phyloP scores from a whole-genome alignment of 108 stramenopile genomes.

The Asterionellopsis glacialis region DNA sequence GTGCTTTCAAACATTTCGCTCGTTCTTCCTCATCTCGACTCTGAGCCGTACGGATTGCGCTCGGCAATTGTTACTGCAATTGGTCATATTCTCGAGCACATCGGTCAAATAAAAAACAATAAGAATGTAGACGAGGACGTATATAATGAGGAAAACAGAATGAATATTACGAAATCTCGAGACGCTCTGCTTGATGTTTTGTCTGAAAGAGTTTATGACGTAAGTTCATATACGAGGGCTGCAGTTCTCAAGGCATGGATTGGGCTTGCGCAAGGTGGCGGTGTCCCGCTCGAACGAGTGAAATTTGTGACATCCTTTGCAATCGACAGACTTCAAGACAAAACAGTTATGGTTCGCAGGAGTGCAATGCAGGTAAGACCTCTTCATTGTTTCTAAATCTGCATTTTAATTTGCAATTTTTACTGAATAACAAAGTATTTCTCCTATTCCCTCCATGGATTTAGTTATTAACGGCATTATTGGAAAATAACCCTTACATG shows the following conservation, averaged over 20 bases:
- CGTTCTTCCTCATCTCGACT: constrained; percentile 68
- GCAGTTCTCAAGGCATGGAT: constrained; percentile 85
- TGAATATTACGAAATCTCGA: constrained; percentile 47
- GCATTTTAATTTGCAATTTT: neutral
- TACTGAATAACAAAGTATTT: neutral
- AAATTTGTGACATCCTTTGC: constrained; percentile 78
- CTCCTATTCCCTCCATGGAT: neutral
- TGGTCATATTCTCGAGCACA: constrained; percentile 55
- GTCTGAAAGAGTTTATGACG: constrained; percentile 66
- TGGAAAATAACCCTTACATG: constrained; percentile 95
- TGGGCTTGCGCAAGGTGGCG: constrained; percentile 49
- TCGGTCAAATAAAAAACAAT: constrained; percentile 14
- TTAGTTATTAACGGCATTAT: constrained; percentile 68
- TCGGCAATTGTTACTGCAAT: constrained; percentile 72
- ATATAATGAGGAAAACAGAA: constrained; percentile 17
- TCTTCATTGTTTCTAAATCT: neutral
- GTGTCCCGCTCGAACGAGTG: constrained; percentile 69
- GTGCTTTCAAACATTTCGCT: constrained; percentile 61
- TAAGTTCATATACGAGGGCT: constrained; percentile 75
- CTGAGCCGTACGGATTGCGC: constrained; percentile 71
- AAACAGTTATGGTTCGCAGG: constrained; percentile 91
- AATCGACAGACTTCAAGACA: constrained; percentile 87
- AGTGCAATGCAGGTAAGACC: constrained; percentile 81
- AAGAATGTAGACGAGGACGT: constrained; percentile 10
- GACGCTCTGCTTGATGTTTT: constrained; percentile 81